These are phyloP conservation scores for Geotrichum cucujoidarum DNA, from an alignment of 1,139 yeast species.

Conservation along the genomic window DNA sequence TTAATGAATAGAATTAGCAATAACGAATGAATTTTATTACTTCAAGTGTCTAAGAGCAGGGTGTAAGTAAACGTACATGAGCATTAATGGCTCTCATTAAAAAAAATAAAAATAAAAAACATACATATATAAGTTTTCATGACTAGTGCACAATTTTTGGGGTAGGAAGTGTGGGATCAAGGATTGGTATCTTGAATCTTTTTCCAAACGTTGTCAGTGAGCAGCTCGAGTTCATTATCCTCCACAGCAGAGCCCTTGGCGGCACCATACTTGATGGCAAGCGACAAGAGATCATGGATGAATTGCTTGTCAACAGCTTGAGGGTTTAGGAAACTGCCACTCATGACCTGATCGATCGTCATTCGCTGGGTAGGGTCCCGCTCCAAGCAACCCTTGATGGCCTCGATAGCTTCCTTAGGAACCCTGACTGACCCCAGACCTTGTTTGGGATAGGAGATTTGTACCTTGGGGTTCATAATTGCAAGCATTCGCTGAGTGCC, in stretches of 20 bases:
- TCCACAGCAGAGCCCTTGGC: constrained; percentile 41
- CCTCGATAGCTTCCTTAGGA: constrained; percentile 64
- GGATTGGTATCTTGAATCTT: constrained; percentile 21
- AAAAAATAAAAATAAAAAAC: neutral
- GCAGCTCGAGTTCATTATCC: constrained; percentile 41
- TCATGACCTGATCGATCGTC: constrained; percentile 60
- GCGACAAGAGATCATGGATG: constrained; percentile 65
- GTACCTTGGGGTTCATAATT: constrained; percentile 77
- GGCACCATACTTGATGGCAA: constrained; percentile 67
- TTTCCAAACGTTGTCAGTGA: constrained; percentile 53
- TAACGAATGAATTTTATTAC: no score
- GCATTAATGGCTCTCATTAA: no score
- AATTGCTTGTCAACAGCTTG: constrained; percentile 63
- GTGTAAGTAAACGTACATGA: no score
- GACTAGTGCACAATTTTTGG: no score
- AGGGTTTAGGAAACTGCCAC: constrained; percentile 64
- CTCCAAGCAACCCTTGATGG: constrained; percentile 66
- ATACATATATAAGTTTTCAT: neutral
- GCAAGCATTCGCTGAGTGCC: constrained; percentile 81
- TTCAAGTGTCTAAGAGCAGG: no score
- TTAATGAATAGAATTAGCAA: no score
- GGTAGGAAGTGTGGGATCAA: no score
- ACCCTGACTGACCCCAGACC: constrained; percentile 63
- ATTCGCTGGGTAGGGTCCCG: constrained; percentile 68
- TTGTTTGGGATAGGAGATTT: constrained; percentile 57